Percentiles rank a stretch among this genome's conserved stretches.
phyloP scores from a whole-genome alignment of 768 basidiomycete species.

The Mycena crocata region DNA sequence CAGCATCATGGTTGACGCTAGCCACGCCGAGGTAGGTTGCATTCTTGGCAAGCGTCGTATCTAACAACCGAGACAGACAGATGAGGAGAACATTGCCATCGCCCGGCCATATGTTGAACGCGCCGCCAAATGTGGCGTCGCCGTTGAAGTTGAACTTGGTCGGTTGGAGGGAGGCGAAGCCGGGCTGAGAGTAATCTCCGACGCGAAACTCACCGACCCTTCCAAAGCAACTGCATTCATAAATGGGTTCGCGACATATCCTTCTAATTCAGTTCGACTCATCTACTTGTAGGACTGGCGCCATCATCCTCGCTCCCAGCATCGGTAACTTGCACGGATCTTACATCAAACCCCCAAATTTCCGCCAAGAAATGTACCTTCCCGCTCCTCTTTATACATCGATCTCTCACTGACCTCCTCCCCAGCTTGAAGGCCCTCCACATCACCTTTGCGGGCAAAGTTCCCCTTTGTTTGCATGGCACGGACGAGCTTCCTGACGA shows the following conservation, averaged over 20 bases:
- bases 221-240: slow-evolving; percentile 57
- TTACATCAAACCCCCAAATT: slow-evolving; percentile 58
- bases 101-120: slow-evolving; percentile 59
- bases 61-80: slow-evolving; percentile 44
- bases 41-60: neutral
- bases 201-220: slow-evolving; percentile 59
- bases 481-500: slow-evolving; percentile 58
- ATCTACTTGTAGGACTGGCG: slow-evolving; percentile 50
- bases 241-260: slow-evolving; percentile 43
- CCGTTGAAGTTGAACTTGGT: slow-evolving; percentile 61
- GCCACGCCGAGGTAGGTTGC: slow-evolving; percentile 55
- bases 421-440: slow-evolving; percentile 52
- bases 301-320: slow-evolving; percentile 58
- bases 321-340: slow-evolving; percentile 62
- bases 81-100: slow-evolving; percentile 59
- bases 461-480: slow-evolving; percentile 58
- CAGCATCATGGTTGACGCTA: slow-evolving; percentile 64
- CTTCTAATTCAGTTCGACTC: neutral
- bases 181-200: slow-evolving; percentile 59
- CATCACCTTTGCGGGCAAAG: slow-evolving; percentile 46
- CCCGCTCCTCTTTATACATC: neutral
- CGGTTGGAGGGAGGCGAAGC: slow-evolving; percentile 62
- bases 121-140: slow-evolving; percentile 51
- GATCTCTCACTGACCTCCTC: neutral
- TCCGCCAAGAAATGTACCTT: slow-evolving; percentile 56